Evolutionary conservation across 2,329 filamentous ascomycete species (phyloP).

Genomic region (Ophiocordyceps robertsii): DNA sequence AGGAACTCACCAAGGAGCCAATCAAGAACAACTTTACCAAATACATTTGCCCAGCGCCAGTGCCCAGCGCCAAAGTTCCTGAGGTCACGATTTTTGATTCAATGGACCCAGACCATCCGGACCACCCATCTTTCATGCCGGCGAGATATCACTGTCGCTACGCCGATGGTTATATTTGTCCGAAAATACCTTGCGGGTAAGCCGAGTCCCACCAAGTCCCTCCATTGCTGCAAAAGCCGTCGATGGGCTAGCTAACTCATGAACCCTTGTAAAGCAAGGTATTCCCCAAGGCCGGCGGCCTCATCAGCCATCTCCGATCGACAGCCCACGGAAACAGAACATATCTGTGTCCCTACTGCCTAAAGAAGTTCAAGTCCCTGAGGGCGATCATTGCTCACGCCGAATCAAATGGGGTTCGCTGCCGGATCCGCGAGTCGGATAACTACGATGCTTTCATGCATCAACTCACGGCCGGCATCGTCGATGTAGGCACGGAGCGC

Average conservation of each 20-base stretch:
- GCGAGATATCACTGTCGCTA: constrained; percentile 30
- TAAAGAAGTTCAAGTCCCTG: constrained; percentile 23
- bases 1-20: constrained; percentile 11
- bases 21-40: constrained; percentile 14
- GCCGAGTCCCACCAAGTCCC: constrained; percentile 5
- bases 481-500: constrained; percentile 9
- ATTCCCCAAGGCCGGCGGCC: constrained; percentile 16
- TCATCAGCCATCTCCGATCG: constrained; percentile 31
- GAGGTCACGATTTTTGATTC: not conserved
- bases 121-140: constrained; percentile 30
- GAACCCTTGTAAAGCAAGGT: constrained; percentile 19
- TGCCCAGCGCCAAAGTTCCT: too few species aligned
- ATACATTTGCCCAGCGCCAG: constrained; percentile 2
- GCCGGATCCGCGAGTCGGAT: constrained; percentile 27
- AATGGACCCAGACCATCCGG: constrained; percentile 27
- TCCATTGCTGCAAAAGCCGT: too few species aligned
- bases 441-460: constrained; percentile 19
- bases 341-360: constrained; percentile 31
- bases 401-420: constrained; percentile 28
- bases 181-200: constrained; percentile 37
- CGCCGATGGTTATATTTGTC: constrained; percentile 37
- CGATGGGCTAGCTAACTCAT: not conserved
- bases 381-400: constrained; percentile 32
- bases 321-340: constrained; percentile 21
- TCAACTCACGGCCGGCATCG: constrained; percentile 17